Base-by-base conservation (phyloP, 176 grass and related monocot species). In the Pharus latifolius region DNA sequence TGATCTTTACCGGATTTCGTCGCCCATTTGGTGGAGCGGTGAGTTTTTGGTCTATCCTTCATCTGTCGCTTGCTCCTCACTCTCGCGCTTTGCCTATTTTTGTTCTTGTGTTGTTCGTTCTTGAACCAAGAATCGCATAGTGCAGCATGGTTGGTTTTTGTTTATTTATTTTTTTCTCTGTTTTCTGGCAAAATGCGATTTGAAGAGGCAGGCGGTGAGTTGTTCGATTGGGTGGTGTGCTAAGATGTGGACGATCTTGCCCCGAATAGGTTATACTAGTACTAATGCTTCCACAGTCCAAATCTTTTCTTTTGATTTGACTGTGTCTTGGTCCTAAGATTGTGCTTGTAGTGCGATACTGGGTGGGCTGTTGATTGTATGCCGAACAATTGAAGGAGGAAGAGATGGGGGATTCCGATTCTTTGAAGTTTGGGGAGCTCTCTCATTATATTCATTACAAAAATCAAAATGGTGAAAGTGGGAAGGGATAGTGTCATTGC, bases 231-330 rank as follows among this genome's bases (percentile, higher is more conserved):
- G 24, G 10, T 27, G 46, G 60, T 54, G 19, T 40, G 24, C 51
- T 15, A 15, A 62, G 55, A 61, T 69, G 64, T 2, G 32, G 81
- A n/a, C n/a, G n/a, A n/a, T n/a, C n/a, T n/a, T n/a, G n/a, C n/a
- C n/a, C n/a, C n/a, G n/a, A n/a, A 66, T 78, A 47, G 67, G 69
- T 40, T 19, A 28, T 32, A 8, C 6, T 44, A 10, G 40, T 25
- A 30, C 16, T 54, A 27, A 46, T 46, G 38, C 29, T n/a, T 29
- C 30, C 1, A 27, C 58, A 45, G 38, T 9, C 59, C 40, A 19
- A 3, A 25, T 58, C 38, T 54, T n/a, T 17, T 18, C 6, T 58
- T 58, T 18, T n/a, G n/a, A n/a, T n/a, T n/a, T n/a, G n/a, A n/a
- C n/a, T n/a, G n/a, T n/a, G n/a, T n/a, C n/a, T n/a, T n/a, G n/a